Base-by-base conservation (phyloP, 202 grass and related monocot species). In the Zoysia matrella region DNA sequence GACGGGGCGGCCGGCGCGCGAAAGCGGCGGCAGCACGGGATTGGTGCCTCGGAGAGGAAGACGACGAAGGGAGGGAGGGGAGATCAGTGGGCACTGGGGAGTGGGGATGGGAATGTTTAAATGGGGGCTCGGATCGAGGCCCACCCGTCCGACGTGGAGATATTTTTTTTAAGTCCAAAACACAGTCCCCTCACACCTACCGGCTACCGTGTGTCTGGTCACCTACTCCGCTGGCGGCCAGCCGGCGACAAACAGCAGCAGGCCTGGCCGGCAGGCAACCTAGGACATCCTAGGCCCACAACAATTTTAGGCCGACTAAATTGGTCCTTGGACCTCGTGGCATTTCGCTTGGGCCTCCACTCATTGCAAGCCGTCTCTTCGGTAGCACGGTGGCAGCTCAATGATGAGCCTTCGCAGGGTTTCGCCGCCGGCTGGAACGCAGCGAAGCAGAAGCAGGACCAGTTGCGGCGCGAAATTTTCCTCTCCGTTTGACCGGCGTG, bases 401-500 rank as follows among this genome's bases (percentile, higher is more conserved):
- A 36, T 36, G 30, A 36, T 36, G 30, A 36, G 30, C 30, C 30
- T 1, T 36, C 30, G 30, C 30, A 36, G 30, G 30, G 30, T 36
- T 47, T 47, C 6, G 46, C 46, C 46, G 46, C 5, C 15, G 15
- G 14, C 55, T 15, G 15, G 53, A 55, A 3, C 13, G 12, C 11
- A 55, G 53, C 53, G 15, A 12, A 15, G 55, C 14, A 2, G 13
- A 4, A 57, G 52, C 2, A 3, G 2, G 11, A 12, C 12, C 3
- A 15, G 40, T 51, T 50, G 46, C 74, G 47, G 71, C 41, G 15
- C 50, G 42, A 45, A 36, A 44, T 56, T 80, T 81, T 81, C 70
- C 45, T 60, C 22, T 22, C 2, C 7, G 78, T 71, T 72, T 81
- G 87, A 89, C 87, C 16, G 56, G 1, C 51, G 40, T 42, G 86